A percentile compares a stretch with the other conserved stretches of the same genome.
These are phyloP conservation scores for Larix kaempferi DNA, from an alignment of 75 land plant genomes.

Conservation along the genomic window DNA sequence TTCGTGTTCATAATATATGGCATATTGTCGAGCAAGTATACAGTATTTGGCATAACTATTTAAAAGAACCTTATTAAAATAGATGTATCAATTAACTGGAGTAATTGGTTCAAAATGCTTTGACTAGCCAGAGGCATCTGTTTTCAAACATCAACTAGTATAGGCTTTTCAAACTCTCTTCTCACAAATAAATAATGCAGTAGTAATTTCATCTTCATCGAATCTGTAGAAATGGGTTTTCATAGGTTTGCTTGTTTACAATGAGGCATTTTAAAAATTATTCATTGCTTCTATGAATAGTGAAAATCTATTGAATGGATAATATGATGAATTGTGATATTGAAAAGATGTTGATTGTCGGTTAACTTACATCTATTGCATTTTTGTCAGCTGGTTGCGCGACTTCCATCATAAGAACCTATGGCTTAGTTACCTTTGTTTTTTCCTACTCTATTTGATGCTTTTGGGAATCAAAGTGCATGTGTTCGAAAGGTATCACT, in stretches of 20 bases:
- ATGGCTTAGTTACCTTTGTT: conserved; percentile 86
- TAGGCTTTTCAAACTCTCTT: not conserved
- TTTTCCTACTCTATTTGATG: conserved; percentile 94
- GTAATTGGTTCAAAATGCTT: not conserved
- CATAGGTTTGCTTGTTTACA: too few species aligned
- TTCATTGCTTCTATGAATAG: not conserved
- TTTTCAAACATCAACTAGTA: not conserved
- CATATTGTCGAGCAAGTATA: not conserved
- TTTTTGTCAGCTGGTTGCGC: conserved; percentile 70
- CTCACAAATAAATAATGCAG: not conserved
- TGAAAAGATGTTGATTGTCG: not conserved
- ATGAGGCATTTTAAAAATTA: not conserved
- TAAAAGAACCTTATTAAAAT: not conserved
- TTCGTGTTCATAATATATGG: not conserved
- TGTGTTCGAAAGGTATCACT: conserved; percentile 93
- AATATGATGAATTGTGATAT: not conserved
- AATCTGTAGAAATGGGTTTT: not conserved
- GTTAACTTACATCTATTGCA: not conserved
- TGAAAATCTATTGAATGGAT: not conserved
- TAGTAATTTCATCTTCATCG: not conserved
- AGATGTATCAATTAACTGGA: not conserved
- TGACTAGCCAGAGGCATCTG: not conserved
- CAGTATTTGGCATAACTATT: not conserved
- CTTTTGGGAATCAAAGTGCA: conserved; percentile 93
- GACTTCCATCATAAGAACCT: conserved; percentile 84